Evolutionary conservation across 2,329 filamentous ascomycete species (phyloP), one percentile per base, ranked within the genome.

Genomic region (Diaporthe humulicola): DNA sequence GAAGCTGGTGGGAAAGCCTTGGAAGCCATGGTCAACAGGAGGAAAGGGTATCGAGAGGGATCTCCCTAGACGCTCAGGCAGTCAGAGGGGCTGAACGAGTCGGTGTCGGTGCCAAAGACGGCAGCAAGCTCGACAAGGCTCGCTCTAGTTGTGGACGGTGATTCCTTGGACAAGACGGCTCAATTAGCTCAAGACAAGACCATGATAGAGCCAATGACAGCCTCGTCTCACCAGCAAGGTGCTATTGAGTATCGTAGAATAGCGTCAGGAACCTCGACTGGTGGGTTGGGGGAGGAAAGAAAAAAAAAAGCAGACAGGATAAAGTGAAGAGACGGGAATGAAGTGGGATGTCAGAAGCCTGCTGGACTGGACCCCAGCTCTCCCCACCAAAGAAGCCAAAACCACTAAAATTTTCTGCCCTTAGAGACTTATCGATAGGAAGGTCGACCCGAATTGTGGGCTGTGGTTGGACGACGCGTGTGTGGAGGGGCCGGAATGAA

Each of bases 1-100:
- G 91, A 89, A 77, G 93, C 91, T 64, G 93, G 92, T 64, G 88
- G 85, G 77, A 87, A 85, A 74, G 85, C 78, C 42, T 80, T 80
- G 56, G 83, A 78, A 40, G 82, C 80, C 85, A 87, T 87, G 45
- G 60, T 58, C 52, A 42, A 40, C 25, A 48, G 25, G 67, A 54
- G 8, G 57, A 19, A 17, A 3, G 45, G 64, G 48, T 69, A 38
- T 38, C 64, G 64, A 69, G 33, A 48, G n/a, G 14, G 42, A 25
- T 66, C 58, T 66, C 72, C 56, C 58, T 50, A 36, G 69, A 45
- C 33, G 48, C 70, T 52, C 57, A 45, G 69, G 40, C 60, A 25
- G 19, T 28, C 40, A n/a, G 64, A 56, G 73, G 50, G 52, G 45
- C 54, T 60, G 61, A 64, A 70, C 54, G 54, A 58, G 69, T 66